phyloP scores from a whole-genome alignment of 2,329 filamentous ascomycete species.

The Ambrosiella beaveri region DNA sequence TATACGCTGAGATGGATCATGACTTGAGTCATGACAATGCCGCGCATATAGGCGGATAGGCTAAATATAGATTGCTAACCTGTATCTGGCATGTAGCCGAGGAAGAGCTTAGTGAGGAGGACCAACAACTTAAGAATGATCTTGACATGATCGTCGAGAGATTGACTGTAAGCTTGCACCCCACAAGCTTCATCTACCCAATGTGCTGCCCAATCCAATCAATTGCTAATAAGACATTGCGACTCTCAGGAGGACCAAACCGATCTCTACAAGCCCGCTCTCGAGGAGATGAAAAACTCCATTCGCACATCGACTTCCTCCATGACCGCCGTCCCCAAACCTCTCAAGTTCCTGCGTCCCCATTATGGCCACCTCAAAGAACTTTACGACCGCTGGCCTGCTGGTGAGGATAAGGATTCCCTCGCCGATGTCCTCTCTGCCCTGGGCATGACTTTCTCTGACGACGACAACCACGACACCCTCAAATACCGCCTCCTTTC shows the following conservation, averaged over 20 bases:
- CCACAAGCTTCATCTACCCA: neutral
- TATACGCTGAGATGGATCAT: conserved; percentile 23
- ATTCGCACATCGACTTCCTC: conserved; percentile 99
- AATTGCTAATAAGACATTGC: neutral
- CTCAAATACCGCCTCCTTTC: conserved; percentile 87
- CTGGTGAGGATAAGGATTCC: conserved; percentile 68
- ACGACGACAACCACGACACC: conserved; percentile 89
- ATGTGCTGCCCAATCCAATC: neutral
- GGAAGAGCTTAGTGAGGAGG: conserved; percentile 94
- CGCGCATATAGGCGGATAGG: neutral
- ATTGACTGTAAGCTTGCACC: conserved; percentile 47
- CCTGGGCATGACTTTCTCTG: conserved; percentile 95
- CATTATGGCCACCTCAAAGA: conserved; percentile 84
- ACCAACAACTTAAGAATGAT: conserved; percentile 95
- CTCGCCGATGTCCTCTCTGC: conserved; percentile 93
- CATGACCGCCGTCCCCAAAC: conserved; percentile 98
- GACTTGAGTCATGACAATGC: neutral
- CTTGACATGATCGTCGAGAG: conserved; percentile 96
- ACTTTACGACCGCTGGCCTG: conserved; percentile 78
- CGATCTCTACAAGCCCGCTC: conserved; percentile 74
- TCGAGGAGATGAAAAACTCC: conserved; percentile 93
- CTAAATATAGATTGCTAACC: neutral
- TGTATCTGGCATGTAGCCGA: conserved; percentile 19
- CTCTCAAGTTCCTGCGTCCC: conserved; percentile 90
- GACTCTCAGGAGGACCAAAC: conserved; percentile 57